Base-by-base conservation (phyloP, 2,329 filamentous ascomycete species). In the Alternaria incomplexa region DNA sequence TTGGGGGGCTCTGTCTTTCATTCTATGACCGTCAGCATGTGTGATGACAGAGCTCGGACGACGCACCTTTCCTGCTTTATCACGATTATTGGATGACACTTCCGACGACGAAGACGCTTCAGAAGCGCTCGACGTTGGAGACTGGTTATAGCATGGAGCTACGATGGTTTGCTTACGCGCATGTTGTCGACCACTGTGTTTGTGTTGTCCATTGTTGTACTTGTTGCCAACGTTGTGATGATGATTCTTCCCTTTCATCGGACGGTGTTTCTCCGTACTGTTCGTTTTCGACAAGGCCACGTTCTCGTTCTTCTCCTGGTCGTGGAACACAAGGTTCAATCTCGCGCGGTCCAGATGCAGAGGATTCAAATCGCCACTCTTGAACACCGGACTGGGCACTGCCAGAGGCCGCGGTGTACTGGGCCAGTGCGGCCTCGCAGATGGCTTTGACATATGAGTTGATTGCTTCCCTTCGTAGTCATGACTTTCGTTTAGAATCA, bases 331-430 rank as follows among this genome's bases (percentile, higher is more conserved):
- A 45, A 67, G 60, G 30, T 66, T 58, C 65, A 74, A 67, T 56
- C 7, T 45, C 43, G 65, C 65, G 59, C 79, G 78, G 72, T 83
- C 79, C 74, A 83, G 67, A 78, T 83, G 81, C 60, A 81, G 63
- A 62, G 67, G 74, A 57, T 85, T 83, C 83, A 85, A 85, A 85
- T 78, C 78, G 77, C 79, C 79, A 82, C 81, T 82, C 79, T 80
- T 81, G 77, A 74, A 79, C 76, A 68, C 79, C 74, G 63, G 71
- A 61, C 74, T 74, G 67, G 78, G 75, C 77, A 61, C 73, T 64
- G 73, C 71, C 62, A 67, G 71, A 73, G 73, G 76, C 71, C 57
- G 72, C 54, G 40, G 69, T 65, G 56, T 70, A 72, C 69, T 67
- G 65, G 56, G 71, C 72, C 64, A 74, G 62, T 51, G 74, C 71